Conservation (phyloP, 2,329 filamentous ascomycete species). For the Diplodia corticola region DNA sequence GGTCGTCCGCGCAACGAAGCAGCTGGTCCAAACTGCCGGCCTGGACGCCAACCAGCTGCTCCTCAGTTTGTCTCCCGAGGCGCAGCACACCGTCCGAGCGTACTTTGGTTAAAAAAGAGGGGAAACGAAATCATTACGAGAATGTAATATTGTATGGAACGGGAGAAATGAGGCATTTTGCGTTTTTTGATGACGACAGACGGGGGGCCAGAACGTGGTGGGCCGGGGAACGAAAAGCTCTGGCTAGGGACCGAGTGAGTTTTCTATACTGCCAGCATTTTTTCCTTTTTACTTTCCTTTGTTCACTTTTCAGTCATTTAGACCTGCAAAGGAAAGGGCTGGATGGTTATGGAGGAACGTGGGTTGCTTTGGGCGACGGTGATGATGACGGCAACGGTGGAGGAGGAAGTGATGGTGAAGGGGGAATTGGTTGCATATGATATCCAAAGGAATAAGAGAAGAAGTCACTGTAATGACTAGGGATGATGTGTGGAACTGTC, state of each 20-base stretch:
- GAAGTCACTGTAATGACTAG: background rate
- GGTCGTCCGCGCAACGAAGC: conserved; percentile 76
- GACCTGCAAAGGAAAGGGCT: background rate
- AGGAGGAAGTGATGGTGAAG: background rate
- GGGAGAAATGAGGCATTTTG: background rate
- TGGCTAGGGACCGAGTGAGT: background rate
- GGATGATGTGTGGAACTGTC: background rate
- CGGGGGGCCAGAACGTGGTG: background rate
- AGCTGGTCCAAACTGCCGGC: conserved; percentile 70
- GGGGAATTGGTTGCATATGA: conserved; percentile 13
- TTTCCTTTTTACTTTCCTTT: background rate
- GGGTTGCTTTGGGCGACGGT: too few relatives aligned
- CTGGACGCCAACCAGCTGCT: conserved; percentile 76
- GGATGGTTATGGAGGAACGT: background rate
- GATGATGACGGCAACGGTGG: background rate
- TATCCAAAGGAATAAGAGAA: conserved; percentile 7
- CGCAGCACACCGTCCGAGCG: conserved; percentile 75
- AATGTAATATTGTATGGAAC: background rate
- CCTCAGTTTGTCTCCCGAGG: conserved; percentile 72
- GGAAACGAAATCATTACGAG: background rate
- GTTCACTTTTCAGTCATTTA: background rate
- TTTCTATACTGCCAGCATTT: background rate
- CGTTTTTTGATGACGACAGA: background rate
- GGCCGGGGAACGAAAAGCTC: background rate
- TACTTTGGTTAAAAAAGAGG: conserved; percentile 65